Evolutionary conservation across 257 asterid genomes (phyloP), one percentile per base, ranked within the genome.

Genomic region (Fraxinus americana): DNA sequence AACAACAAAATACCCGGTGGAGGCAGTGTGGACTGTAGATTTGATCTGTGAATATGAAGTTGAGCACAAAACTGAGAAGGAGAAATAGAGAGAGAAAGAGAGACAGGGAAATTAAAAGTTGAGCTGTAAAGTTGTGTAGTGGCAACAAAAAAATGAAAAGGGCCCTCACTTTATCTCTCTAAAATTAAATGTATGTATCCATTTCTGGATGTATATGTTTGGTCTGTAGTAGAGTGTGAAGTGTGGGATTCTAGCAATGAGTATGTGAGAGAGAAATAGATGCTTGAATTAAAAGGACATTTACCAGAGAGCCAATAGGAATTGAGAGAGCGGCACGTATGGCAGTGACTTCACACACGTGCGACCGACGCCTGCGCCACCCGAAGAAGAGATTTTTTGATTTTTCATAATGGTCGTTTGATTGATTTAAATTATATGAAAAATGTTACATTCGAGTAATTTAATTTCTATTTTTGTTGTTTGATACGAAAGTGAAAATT

Each of bases 41-140:
- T 88, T 76, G 92, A 88, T 86, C 88, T 70, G 86, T 61, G 86
- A 80, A 71, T 80, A 25, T 23, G 69, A 63, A 63, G 71, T 74
- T 80, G 72, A 86, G 85, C 86, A 77, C 75, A 45, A 57, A 75
- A 36, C 48, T 76, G 69, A 25, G 19, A 63, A 27, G 8, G 69
- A 63, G 36, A 63, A 12, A 63, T 12, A 10, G 69, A 78, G 85
- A 77, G 81, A 80, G 79, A 57, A 4, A 54, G 35, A 72, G 45
- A 41, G 68, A 68, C 23, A 19, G 77, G 48, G 48, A 81, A 83
- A 75, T 77, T 80, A 85, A 71, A 75, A 77, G 86, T 79, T 81
- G 86, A 88, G 92, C 90, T 88, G 92, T 86, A 88, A 88, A 86
- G 89, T 72, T 52, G 70, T 74, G 90, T 59, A 85, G 81, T 82